Evolutionary conservation across 441 rosid genomes (phyloP).

Genomic region (Jatropha multifida): DNA sequence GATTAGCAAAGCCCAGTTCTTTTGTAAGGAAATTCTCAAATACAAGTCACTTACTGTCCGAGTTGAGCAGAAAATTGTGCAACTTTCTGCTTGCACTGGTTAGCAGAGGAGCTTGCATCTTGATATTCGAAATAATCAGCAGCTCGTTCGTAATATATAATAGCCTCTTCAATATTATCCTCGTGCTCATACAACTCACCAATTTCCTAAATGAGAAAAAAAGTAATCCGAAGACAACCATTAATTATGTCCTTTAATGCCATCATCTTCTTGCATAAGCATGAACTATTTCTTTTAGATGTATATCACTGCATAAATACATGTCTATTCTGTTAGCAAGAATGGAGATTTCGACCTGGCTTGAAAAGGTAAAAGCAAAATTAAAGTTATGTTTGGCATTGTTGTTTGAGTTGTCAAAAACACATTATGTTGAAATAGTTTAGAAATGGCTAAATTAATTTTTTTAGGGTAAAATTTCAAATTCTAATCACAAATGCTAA

Average conservation of each 20-base stretch:
- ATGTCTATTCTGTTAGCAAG: too few species aligned
- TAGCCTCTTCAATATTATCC: slow-evolving; percentile 58
- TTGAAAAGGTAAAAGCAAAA: too few species aligned
- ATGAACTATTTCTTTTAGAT: too few species aligned
- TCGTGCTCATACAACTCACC: slow-evolving; percentile 66
- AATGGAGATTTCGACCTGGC: too few species aligned
- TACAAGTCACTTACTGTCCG: slow-evolving; percentile 54
- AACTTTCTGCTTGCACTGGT: slow-evolving; percentile 89
- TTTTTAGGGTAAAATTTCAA: too few species aligned
- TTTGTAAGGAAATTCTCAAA: neutral
- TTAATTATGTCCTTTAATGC: neutral
- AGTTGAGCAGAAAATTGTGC: slow-evolving; percentile 80
- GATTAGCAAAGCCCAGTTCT: neutral
- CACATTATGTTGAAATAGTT: too few species aligned
- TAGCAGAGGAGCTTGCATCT: slow-evolving; percentile 63
- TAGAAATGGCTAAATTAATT: too few species aligned
- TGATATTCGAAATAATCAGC: slow-evolving; percentile 81
- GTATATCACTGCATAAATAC: neutral
- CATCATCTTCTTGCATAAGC: neutral
- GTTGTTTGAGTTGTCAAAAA: too few species aligned
- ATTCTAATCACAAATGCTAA: too few species aligned
- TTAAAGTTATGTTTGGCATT: too few species aligned
- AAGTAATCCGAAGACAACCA: neutral
- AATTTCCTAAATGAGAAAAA: slow-evolving; percentile 57
- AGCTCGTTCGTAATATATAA: slow-evolving; percentile 65